A percentile compares a stretch with the other conserved stretches of the same genome.
Conservation (phyloP, 768 basidiomycete genomes). For the Boletellus emodensis region DNA sequence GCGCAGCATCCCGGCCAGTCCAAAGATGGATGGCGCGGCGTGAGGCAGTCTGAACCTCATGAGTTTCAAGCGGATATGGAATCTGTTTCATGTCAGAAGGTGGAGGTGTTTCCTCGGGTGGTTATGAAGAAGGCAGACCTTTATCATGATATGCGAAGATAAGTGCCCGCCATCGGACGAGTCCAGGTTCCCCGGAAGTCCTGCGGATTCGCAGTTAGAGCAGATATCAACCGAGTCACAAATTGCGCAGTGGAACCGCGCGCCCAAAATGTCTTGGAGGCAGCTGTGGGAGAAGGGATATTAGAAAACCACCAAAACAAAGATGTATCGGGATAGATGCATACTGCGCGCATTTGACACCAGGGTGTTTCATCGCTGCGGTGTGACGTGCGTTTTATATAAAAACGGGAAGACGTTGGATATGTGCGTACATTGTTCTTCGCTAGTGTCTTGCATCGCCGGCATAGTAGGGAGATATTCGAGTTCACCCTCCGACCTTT, state of each 20-base stretch:
- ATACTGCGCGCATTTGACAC: slow-evolving; percentile 84
- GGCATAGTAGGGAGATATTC: slow-evolving; percentile 27
- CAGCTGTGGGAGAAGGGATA: slow-evolving; percentile 49
- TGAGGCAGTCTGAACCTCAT: slow-evolving; percentile 74
- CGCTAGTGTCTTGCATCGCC: slow-evolving; percentile 39
- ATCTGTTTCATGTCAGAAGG: slow-evolving; percentile 48
- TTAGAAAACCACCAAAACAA: not conserved
- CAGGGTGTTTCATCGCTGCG: slow-evolving; percentile 71
- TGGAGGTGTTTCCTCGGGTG: not conserved
- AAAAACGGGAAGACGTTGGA: not conserved
- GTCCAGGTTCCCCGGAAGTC: slow-evolving; percentile 78
- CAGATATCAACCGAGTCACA: slow-evolving; percentile 86
- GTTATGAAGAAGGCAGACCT: slow-evolving; percentile 45
- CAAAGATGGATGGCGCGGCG: slow-evolving; percentile 70
- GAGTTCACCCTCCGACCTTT: slow-evolving; percentile 38
- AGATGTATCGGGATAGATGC: slow-evolving; percentile 25
- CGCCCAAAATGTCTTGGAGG: slow-evolving; percentile 84
- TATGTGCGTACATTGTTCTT: slow-evolving; percentile 55
- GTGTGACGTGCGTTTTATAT: slow-evolving; percentile 2
- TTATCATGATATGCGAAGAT: slow-evolving; percentile 91
- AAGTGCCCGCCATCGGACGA: slow-evolving; percentile 73
- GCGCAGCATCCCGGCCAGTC: slow-evolving; percentile 70
- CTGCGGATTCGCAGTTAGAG: slow-evolving; percentile 81
- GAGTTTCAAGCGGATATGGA: slow-evolving; percentile 72
- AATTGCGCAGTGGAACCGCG: slow-evolving; percentile 88